Evolutionary conservation across 345 rosid genomes (phyloP).

Genomic region (Lenwebbia sp.): DNA sequence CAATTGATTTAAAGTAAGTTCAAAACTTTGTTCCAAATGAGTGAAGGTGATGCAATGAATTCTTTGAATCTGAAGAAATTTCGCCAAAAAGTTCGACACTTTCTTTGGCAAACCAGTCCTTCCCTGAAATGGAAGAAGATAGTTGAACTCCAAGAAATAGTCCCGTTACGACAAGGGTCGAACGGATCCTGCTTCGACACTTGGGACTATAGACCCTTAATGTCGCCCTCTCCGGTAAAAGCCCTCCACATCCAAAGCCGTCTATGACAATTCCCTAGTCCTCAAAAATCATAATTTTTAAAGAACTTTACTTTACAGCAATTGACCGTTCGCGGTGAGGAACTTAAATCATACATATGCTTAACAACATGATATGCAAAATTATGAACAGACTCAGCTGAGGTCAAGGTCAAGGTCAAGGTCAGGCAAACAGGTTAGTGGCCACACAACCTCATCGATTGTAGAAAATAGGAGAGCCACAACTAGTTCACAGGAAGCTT

Average conservation of each 20-base stretch:
- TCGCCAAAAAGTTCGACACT: neutral
- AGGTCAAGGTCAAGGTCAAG: neutral
- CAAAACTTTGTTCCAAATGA: neutral
- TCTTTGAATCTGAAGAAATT: neutral
- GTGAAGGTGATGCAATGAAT: neutral
- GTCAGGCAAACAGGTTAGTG: neutral
- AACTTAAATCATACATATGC: neutral
- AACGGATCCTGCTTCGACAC: neutral
- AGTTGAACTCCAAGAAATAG: neutral
- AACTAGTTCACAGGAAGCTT: neutral
- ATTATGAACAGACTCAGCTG: neutral
- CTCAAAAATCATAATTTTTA: neutral
- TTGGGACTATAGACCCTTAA: neutral
- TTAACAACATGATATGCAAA: neutral
- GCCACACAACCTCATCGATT: neutral
- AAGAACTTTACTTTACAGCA: neutral
- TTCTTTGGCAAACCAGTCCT: neutral
- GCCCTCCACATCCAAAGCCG: neutral
- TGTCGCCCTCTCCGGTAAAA: neutral
- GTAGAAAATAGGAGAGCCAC: neutral
- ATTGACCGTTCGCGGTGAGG: neutral
- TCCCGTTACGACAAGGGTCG: neutral
- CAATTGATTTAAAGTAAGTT: neutral
- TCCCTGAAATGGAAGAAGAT: neutral
- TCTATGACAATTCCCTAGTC: neutral